phyloP scores from a whole-genome alignment of 305 asterid genomes.

The Fraxinus baroniana region DNA sequence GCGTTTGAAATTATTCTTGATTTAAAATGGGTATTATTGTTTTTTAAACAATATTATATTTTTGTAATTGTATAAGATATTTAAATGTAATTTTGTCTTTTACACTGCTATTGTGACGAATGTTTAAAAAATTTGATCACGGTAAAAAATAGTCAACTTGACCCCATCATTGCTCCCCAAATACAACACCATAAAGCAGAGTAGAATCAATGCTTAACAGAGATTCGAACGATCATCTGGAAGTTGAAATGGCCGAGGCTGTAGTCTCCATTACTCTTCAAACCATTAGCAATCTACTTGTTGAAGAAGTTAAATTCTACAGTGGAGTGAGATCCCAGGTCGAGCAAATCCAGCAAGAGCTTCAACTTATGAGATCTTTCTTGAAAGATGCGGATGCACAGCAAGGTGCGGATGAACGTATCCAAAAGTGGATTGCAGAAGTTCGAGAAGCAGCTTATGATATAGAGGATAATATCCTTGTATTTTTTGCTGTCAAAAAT shows the following conservation, averaged over 20 bases:
- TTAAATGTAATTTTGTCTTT: too few relatives aligned
- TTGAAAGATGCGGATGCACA: conserved; percentile 32
- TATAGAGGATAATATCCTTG: conserved; percentile 31
- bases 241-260: conserved; percentile 31
- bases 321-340: conserved; percentile 30
- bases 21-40: too few relatives aligned
- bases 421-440: conserved; percentile 26
- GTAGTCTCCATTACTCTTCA: conserved; percentile 28
- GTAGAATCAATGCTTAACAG: too few relatives aligned
- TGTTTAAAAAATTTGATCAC: too few relatives aligned
- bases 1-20: too few relatives aligned
- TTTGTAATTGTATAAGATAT: too few relatives aligned
- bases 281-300: conserved; percentile 22
- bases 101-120: too few relatives aligned
- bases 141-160: too few relatives aligned
- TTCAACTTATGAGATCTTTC: conserved; percentile 30
- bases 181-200: background rate
- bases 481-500: conserved; percentile 14
- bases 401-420: conserved; percentile 19
- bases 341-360: conserved; percentile 24
- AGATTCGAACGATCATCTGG: background rate
- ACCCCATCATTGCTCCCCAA: background rate
- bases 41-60: too few relatives aligned
- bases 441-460: conserved; percentile 41
- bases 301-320: conserved; percentile 26